Percentiles rank a stretch among this genome's conserved stretches.
Evolutionary conservation across 495 filamentous ascomycete species (phyloP).

Genomic region (Aspergillus sparsus): DNA sequence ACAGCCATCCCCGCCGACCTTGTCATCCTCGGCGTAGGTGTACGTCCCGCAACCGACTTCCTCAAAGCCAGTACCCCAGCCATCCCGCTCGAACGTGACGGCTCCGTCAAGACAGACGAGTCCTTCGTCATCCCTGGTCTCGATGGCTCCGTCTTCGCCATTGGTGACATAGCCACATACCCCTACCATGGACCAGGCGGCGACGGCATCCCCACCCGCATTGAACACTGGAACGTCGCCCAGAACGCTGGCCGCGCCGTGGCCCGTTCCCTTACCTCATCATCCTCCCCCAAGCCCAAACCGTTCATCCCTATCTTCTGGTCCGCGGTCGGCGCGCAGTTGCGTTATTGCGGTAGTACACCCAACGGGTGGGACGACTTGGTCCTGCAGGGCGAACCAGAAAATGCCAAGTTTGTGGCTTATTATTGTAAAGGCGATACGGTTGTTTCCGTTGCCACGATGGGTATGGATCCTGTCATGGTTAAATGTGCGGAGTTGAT

Average conservation of each 20-base stretch:
- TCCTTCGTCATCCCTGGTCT: constrained; percentile 71
- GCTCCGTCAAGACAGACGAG: constrained; percentile 75
- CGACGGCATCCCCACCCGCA: constrained; percentile 61
- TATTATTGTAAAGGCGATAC: constrained; percentile 86
- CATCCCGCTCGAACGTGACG: constrained; percentile 72
- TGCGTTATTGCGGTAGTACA: constrained; percentile 91
- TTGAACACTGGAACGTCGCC: constrained; percentile 98
- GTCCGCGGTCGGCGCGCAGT: constrained; percentile 84
- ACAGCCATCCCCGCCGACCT: constrained; percentile 82
- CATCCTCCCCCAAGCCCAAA: constrained; percentile 51
- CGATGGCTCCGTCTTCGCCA: constrained; percentile 77
- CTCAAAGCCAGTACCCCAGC: constrained; percentile 65
- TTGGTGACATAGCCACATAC: constrained; percentile 95
- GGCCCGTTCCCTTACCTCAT: constrained; percentile 48
- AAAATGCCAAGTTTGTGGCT: constrained; percentile 81
- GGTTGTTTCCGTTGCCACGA: constrained; percentile 88
- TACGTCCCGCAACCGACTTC: constrained; percentile 82
- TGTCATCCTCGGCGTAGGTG: constrained; percentile 87
- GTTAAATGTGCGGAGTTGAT: constrained; percentile 81
- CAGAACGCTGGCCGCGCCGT: constrained; percentile 85
- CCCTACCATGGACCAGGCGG: constrained; percentile 91
- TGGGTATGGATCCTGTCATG: constrained; percentile 90
- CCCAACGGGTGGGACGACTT: constrained; percentile 80
- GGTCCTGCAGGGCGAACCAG: constrained; percentile 71
- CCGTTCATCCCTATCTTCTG: constrained; percentile 93